Base-by-base conservation (phyloP, 2,329 filamentous ascomycete genomes). In the Plectosphaerella cucumerina region DNA sequence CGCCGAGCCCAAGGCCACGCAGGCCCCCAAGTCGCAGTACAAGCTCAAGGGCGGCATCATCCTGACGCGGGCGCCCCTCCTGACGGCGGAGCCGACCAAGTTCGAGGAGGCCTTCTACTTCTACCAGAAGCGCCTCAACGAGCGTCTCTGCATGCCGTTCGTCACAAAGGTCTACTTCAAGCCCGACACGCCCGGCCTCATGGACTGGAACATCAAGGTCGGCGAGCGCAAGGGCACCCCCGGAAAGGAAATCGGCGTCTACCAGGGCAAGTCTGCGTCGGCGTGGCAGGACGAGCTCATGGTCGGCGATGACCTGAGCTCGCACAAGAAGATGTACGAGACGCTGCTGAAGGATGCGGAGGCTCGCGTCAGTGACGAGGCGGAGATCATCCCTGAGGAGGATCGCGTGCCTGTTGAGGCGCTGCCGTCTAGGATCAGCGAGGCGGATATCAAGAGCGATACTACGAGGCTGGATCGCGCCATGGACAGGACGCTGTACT, bases 41-140 rank as follows among this genome's bases (percentile, higher is more conserved):
- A 70, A 72, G 57, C 74, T 84, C 65, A 75, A 73, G 52, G 76
- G 79, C 52, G 88, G 90, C 57, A 78, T 97, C 53, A 83, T 97
- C 59, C 84, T 99, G 56, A 94, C 91, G 44, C 90, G 94, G 23
- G 84, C 94, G 45, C 94, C 94, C 6, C 76, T 95, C 53, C 78
- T 99, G 62, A 97, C 94, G 22, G 87, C 89, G 59, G 78, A 87
- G 54, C 85, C 93, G 49, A 89, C 88, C 33, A 79, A 89, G 12
- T 97, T 99, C 71, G 94, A 99, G 71, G 88, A 90, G 65, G 80
- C 93, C 57, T 97, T 87, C 73, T 96, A 87, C 77, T 91, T 99
- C 68, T 99, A 99, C 75, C 94, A 99, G 74, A 93, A 93, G 62
- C 90, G 94, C 14, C 80, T 99, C 54, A 96, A 97, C 70, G 94